Evolutionary conservation across 805 yeast genomes (phyloP).

Genomic region (Saccharomycopsis sp.): DNA sequence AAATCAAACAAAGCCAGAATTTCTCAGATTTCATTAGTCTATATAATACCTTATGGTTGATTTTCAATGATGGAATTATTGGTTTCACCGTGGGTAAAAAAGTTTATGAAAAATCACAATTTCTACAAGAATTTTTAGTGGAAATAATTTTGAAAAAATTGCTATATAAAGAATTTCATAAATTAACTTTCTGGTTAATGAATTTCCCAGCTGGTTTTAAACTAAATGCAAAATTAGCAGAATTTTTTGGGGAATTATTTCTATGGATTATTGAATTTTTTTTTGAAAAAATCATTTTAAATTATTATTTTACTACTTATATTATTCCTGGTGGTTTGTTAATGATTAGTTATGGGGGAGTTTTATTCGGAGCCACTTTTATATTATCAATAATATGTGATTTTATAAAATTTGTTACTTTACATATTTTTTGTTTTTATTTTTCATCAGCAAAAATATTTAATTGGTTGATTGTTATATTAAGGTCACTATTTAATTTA

Average conservation of each 20-base stretch:
- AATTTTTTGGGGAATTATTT: constrained; percentile 76
- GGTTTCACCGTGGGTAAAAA: constrained; percentile 53
- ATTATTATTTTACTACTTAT: constrained; percentile 6
- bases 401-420: constrained; percentile 44
- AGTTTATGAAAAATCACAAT: constrained; percentile 29
- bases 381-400: constrained; percentile 61
- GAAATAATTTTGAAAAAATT: constrained; percentile 27
- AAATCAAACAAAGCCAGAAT: constrained; percentile 30
- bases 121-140: constrained; percentile 23
- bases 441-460: constrained; percentile 70
- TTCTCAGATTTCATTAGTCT: constrained; percentile 62
- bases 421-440: constrained; percentile 72
- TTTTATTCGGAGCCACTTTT: constrained; percentile 57
- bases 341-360: constrained; percentile 22
- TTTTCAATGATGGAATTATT: constrained; percentile 67
- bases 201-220: constrained; percentile 91
- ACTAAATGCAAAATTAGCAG: constrained; percentile 75
- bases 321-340: constrained; percentile 14
- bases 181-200: constrained; percentile 62
- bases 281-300: constrained; percentile 22
- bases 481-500: constrained; percentile 68
- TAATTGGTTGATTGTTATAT: constrained; percentile 57
- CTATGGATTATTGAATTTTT: constrained; percentile 78
- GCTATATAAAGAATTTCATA: constrained; percentile 36
- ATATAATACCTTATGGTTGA: constrained; percentile 83